Conservation (phyloP, 192 early-diverging fungal species). For the Cetraspora pellucida region DNA sequence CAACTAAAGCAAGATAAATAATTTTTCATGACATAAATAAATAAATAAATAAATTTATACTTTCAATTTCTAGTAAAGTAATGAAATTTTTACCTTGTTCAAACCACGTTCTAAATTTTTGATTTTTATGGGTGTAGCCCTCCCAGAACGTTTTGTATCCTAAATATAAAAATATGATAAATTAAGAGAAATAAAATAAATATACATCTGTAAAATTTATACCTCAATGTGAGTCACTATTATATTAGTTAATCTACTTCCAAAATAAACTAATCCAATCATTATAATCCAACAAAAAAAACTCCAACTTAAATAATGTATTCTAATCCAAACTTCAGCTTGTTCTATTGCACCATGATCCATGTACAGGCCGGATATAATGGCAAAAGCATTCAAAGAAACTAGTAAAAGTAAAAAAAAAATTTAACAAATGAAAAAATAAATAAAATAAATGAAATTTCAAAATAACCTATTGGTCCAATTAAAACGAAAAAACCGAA, state of each 20-base stretch:
- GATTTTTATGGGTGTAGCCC: not conserved
- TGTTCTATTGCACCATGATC: not conserved
- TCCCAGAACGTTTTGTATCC: not conserved
- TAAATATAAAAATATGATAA: not conserved
- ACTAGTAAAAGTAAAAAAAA: not conserved
- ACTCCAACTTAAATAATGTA: conserved; percentile 19
- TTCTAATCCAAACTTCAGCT: not conserved
- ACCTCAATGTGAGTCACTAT: conserved; percentile 15
- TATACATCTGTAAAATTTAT: not conserved
- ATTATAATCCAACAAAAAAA: conserved; percentile 25
- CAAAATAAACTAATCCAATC: conserved; percentile 13
- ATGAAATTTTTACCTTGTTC: conserved; percentile 5
- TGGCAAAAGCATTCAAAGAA: conserved; percentile 18
- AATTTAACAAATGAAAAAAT: too few relatives aligned
- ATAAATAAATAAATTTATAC: not conserved
- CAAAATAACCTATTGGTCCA: not conserved
- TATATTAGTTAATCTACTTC: not conserved
- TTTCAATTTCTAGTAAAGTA: not conserved
- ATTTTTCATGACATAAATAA: not conserved
- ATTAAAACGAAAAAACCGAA: conserved; percentile 19
- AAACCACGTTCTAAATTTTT: conserved; percentile 3
- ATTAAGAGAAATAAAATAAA: not conserved
- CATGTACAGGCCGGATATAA: not conserved
- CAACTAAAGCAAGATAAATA: not conserved
- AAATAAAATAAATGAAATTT: too few relatives aligned